These are phyloP conservation scores for Wickerhamomyces subpelliculosus DNA, from an alignment of 805 yeast genomes.

Conservation along the genomic window DNA sequence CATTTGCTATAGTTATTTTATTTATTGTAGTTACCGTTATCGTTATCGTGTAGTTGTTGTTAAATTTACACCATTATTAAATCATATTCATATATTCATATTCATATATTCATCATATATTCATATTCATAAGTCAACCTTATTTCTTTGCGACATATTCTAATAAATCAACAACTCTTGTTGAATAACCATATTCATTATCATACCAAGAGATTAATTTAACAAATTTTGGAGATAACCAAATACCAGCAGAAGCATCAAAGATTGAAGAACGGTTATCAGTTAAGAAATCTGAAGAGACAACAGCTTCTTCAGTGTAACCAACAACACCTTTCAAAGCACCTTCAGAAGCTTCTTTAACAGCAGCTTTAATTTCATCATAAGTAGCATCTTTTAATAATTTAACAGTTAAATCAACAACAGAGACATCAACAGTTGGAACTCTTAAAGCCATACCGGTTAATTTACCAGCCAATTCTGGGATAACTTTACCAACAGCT, in stretches of 20 bases:
- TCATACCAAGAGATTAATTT: conserved; percentile 70
- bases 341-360: conserved; percentile 56
- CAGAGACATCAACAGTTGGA: conserved; percentile 68
- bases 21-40: no score
- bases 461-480: conserved; percentile 64
- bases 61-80: no score
- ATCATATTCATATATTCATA: no score
- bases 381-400: conserved; percentile 51
- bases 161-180: conserved; percentile 69
- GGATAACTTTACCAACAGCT: conserved; percentile 71
- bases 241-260: conserved; percentile 65
- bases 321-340: conserved; percentile 55
- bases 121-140: neutral
- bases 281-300: conserved; percentile 61
- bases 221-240: conserved; percentile 63
- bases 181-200: conserved; percentile 70
- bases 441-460: conserved; percentile 73
- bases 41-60: no score
- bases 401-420: conserved; percentile 64
- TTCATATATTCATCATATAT: no score
- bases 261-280: conserved; percentile 59
- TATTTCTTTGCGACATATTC: conserved; percentile 43
- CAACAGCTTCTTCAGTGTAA: conserved; percentile 68
- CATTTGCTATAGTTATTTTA: no score
- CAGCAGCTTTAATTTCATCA: conserved; percentile 54